Conservation (phyloP, 2,329 filamentous ascomycete genomes). For the Hymenoscyphus fraxineus region DNA sequence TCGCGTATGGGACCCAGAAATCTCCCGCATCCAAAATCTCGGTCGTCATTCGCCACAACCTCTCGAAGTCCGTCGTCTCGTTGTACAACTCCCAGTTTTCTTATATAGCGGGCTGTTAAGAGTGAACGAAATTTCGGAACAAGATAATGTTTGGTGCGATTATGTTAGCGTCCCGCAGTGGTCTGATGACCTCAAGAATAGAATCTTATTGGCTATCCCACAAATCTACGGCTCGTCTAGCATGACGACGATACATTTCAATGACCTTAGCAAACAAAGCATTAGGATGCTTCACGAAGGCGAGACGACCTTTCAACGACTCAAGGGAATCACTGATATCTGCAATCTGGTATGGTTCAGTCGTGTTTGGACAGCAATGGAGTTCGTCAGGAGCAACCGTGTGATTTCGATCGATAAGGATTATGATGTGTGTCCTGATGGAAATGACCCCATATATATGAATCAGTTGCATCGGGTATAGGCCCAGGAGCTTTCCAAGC, state of each 20-base stretch:
- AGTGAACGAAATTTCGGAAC: background rate
- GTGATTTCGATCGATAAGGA: background rate
- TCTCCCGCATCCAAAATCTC: background rate
- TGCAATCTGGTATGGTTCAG: background rate
- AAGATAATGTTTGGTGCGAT: slow-evolving; percentile 7
- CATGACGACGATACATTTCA: background rate
- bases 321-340: background rate
- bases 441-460: background rate
- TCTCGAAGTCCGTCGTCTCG: background rate
- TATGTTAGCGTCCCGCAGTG: slow-evolving; percentile 10
- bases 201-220: background rate
- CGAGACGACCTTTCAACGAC: background rate
- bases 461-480: background rate
- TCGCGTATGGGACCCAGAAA: slow-evolving; percentile 6
- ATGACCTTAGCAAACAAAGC: background rate
- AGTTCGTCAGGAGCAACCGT: background rate
- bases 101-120: background rate
- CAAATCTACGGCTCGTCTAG: background rate
- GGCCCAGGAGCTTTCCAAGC: background rate
- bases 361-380: slow-evolving; percentile 2
- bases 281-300: background rate
- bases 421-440: background rate
- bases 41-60: background rate
- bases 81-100: background rate
- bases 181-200: background rate